A percentile compares a stretch with the other conserved stretches of the same genome.
Evolutionary conservation across 1,284 basidiomycete genomes (phyloP).

Genomic region (Malassezia yamatoensis): DNA sequence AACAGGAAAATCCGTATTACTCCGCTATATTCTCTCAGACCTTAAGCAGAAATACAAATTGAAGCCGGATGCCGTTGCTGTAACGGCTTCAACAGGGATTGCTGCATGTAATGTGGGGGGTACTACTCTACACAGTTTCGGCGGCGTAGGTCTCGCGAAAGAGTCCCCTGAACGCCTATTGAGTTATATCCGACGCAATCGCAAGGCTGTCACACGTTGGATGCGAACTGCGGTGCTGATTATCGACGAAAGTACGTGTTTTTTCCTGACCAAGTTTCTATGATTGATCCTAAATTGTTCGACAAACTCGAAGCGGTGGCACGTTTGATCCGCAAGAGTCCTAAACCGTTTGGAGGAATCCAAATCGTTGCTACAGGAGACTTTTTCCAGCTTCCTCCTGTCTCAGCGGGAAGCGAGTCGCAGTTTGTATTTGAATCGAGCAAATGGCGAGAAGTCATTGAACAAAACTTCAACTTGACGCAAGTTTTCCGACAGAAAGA

Average conservation of each 20-base stretch:
- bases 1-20: conserved; percentile 84
- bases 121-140: conserved; percentile 83
- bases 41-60: conserved; percentile 54
- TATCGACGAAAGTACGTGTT: conserved; percentile 74
- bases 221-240: conserved; percentile 67
- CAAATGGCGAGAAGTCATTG: conserved; percentile 68
- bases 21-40: conserved; percentile 72
- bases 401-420: conserved; percentile 52
- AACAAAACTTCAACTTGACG: conserved; percentile 69
- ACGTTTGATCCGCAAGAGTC: conserved; percentile 55
- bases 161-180: conserved; percentile 59
- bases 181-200: conserved; percentile 61
- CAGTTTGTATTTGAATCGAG: conserved; percentile 61
- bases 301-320: conserved; percentile 73
- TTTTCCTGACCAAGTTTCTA: conserved; percentile 55
- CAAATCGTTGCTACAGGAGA: conserved; percentile 87
- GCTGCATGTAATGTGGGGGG: conserved; percentile 88
- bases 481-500: conserved; percentile 70
- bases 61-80: conserved; percentile 58
- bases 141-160: conserved; percentile 71
- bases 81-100: conserved; percentile 83
- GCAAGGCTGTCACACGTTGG: conserved; percentile 62
- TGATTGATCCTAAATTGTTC: conserved; percentile 87
- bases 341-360: conserved; percentile 79
- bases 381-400: conserved; percentile 93